Evolutionary conservation across 2,329 filamentous ascomycete species (phyloP).

Genomic region (Trichocomaceae sp.): DNA sequence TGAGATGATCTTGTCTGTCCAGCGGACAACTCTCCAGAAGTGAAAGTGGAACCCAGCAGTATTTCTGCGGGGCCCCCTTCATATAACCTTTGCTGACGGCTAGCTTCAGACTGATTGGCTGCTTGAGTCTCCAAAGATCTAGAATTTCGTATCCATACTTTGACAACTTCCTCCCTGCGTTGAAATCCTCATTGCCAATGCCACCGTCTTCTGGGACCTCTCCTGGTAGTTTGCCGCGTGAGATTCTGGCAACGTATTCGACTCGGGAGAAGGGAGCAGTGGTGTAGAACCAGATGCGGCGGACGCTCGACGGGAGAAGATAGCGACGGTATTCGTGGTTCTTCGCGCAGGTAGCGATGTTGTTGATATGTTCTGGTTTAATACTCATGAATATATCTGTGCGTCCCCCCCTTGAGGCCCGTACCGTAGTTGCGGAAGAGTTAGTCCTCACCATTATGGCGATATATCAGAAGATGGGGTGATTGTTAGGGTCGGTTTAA

Average conservation of each 20-base stretch:
- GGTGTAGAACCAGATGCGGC: slow-evolving; percentile 58
- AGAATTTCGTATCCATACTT: slow-evolving; percentile 49
- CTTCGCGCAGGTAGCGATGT: slow-evolving; percentile 25
- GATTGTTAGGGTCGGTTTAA: not conserved
- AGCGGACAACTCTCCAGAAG: too few relatives aligned
- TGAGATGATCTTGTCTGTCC: too few relatives aligned
- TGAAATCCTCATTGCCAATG: slow-evolving; percentile 49
- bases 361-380: slow-evolving; percentile 22
- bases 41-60: not conserved
- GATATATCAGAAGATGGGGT: not conserved
- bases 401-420: not conserved
- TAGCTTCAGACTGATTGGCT: slow-evolving; percentile 48
- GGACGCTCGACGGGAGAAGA: slow-evolving; percentile 45
- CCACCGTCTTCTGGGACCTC: slow-evolving; percentile 43
- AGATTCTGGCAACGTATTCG: slow-evolving; percentile 54
- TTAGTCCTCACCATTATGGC: not conserved
- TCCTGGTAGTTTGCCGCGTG: slow-evolving; percentile 42
- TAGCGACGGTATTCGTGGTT: slow-evolving; percentile 53
- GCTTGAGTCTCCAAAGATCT: slow-evolving; percentile 57
- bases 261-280: slow-evolving; percentile 45
- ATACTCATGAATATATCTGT: slow-evolving; percentile 46
- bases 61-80: slow-evolving; percentile 42
- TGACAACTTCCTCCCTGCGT: slow-evolving; percentile 32
- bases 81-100: slow-evolving; percentile 54
- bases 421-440: too few relatives aligned